Base-by-base conservation (phyloP, 768 basidiomycete genomes). In the Coprinellus micaceus region DNA sequence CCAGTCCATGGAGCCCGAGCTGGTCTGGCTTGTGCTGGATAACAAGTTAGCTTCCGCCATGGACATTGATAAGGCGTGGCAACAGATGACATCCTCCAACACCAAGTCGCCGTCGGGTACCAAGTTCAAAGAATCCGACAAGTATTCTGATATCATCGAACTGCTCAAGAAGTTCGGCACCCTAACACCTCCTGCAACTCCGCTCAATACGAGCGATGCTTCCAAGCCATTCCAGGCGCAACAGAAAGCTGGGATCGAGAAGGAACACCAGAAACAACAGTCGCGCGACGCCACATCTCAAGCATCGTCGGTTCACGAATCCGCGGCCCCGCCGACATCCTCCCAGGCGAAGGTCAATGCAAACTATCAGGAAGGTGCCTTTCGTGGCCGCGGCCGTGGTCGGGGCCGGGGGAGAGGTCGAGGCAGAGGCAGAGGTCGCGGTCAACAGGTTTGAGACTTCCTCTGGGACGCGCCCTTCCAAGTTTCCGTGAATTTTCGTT, bases 1-100 rank as follows among this genome's bases (percentile, higher is more conserved):
- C 43, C 74, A 80, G 60, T 85, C 86, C 13, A 67, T 71, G 52
- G 80, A 85, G 62, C 86, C 86, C 10, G 82, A 87, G 61, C 71
- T 83, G 33, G 80, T 87, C 24, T 85, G 80, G 79, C 73, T 80
- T 70, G 69, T 89, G 49, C 77, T 89, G 26, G 78, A 86, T 47
- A 82, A 77, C 43, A 71, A 71, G n/a, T 74, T 89, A 22, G 77
- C 80, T 25, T 74, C 67, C 49, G 58, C 71, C 39, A 65, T 76
- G 17, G 83, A 85, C 25, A 78, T 84, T 53, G 71, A 70, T 57
- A 69, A 77, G 30, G 76, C 77, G 0, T 86, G 82, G 85, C 64
- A 70, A 19, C 74, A 73, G 63, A 70, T 79, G 24, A 78, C 72
- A 11, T 78, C 78, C 30, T 39, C 52, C 24, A 28, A 44, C 39